Evolutionary conservation across 345 rosid species (phyloP), one percentile per base, ranked within the genome.

Genomic region (Lepidium aucheri): DNA sequence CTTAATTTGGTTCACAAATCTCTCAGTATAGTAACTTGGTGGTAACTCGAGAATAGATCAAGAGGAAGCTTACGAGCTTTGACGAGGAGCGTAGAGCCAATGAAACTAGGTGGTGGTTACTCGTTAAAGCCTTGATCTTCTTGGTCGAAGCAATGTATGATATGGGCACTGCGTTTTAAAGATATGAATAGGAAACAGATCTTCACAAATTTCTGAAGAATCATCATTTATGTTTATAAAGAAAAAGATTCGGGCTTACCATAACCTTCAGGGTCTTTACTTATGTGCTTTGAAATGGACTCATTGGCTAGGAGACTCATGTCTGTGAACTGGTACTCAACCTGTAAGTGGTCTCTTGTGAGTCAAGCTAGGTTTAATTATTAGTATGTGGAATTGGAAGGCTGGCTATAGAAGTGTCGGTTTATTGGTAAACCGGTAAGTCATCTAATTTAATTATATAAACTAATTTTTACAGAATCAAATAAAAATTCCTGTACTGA

Each of bases 241-340:
- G 32, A 45, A 54, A 47, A 45, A 13, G 18, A 5, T 7, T 47
- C 14, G 17, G 32, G 12, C 90, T 83, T 82, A 94, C 97, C 97
- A 65, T 82, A 94, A 49, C 97, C 96, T 80, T 90, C 96, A 16
- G 82, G 85, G 34, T 94, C 97, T 86, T 86, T 88, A 66, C 58
- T 81, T 55, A 86, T 78, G 34, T 88, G 97, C 74, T 83, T 90
- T 26, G 93, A 82, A 73, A 94, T 76, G 16, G 89, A 83, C 60
- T 94, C 97, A 75, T 94, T 90, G 10, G 96, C 92, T 33, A 94
- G 79, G 73, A 94, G 89, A 76, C 91, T 89, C 88, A 90, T 85
- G 78, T 91, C 88, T 57, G 95, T 90, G 69, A 94, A 81, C 77
- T 85, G 90, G 72, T 90, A 90, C 54, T 94, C 97, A 68, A 81